Evolutionary conservation across 169 alveolate species (phyloP), one percentile per base, ranked within the genome.

Genomic region (Theileria luwenshuni): DNA sequence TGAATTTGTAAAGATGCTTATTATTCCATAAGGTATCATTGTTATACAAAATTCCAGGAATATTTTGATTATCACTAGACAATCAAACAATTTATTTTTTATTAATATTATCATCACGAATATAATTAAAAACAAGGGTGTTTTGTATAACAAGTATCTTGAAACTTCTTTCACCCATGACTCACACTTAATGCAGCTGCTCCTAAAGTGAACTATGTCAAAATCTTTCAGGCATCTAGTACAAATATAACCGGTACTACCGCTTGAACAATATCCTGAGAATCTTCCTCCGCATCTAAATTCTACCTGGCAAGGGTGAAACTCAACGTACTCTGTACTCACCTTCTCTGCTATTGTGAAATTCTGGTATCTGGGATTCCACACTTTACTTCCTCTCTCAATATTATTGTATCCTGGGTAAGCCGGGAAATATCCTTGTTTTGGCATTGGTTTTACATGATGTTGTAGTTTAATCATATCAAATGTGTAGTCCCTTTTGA

Each of bases 171-270:
- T 47, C 17, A 27, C n/a, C 1, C 64, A 3, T 38, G 54, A 30
- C 41, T 27, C 38, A 33, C 89, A 81, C 43, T 19, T 21, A 19
- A 49, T 0, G 54, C 89, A 81, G 25, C n/a, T 30, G 67, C 81
- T 68, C 19, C 89, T 72, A 85, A 68, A 81, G 68, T 63, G 47
- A 0, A 27, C 13, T 15, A 60, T 63, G 47, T 68, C 77, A 61
- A 67, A 69, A 7, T 76, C 72, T 19, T 19, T 19, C 43, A 68
- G 52, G 52, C 94, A 90, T 28, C 68, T 71, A 69, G 65, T 73
- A 60, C 94, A 90, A 56, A 85, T 70, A 74, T 90, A 90, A 33
- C 94, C 94, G 30, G 60, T 83, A 21, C 92, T 83, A n/a, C 94
- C 94, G 28, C 51, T 60, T 19, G 49, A 65, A 59, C 94, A 90